Conservation (phyloP, 1,284 basidiomycete genomes). For the Fomitopsis palustris region DNA sequence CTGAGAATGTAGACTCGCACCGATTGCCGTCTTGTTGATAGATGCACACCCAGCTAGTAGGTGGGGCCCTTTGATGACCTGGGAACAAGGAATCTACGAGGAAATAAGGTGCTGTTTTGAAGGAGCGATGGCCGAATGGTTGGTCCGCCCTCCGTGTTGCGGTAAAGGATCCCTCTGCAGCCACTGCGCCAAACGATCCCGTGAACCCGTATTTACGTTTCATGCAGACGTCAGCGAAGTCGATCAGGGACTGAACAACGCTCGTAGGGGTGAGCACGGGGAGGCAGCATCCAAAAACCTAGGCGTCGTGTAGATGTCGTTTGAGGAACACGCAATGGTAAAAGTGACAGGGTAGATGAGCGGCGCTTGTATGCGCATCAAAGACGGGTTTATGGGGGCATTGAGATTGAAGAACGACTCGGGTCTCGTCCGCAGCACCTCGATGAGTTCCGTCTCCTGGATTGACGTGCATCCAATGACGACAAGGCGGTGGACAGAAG, state of each 20-base stretch:
- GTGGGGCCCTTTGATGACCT: background rate
- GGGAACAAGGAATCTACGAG: background rate
- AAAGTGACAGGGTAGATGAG: conserved; percentile 4
- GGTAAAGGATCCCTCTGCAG: background rate
- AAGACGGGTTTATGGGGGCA: conserved; percentile 25
- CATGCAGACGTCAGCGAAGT: background rate
- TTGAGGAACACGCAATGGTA: background rate
- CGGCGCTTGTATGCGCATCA: conserved; percentile 8
- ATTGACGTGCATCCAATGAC: conserved; percentile 25
- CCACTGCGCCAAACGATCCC: background rate
- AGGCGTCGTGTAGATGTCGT: background rate
- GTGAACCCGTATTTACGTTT: too few relatives aligned
- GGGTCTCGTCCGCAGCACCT: conserved; percentile 19
- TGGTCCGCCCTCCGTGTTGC: background rate
- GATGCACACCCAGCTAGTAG: background rate
- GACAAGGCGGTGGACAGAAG: conserved; percentile 23
- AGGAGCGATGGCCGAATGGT: background rate
- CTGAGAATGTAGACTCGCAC: background rate
- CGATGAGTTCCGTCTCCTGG: conserved; percentile 16
- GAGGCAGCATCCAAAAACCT: background rate
- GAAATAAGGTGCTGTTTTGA: background rate
- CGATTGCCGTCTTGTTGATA: background rate
- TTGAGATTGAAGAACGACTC: conserved; percentile 24
- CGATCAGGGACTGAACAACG: background rate
- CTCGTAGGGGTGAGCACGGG: background rate